phyloP scores from a whole-genome alignment of 2,329 filamentous ascomycete species.

The Fusarium sp. region DNA sequence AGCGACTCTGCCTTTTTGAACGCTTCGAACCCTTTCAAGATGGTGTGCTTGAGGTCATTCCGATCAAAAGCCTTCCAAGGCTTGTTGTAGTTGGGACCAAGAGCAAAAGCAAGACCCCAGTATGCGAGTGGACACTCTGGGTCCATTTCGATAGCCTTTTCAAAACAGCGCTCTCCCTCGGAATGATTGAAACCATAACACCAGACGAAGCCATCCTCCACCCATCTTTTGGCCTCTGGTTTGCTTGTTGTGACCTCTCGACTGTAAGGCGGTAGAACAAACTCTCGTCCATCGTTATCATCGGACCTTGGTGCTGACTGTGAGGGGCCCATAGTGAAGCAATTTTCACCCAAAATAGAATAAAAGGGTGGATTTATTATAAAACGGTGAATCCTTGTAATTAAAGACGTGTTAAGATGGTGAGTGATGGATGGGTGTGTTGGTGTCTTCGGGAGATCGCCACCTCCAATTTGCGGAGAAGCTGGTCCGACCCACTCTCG shows the following conservation, averaged over 20 bases:
- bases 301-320: constrained; percentile 16
- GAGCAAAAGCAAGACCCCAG: constrained; percentile 77
- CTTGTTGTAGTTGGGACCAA: constrained; percentile 82
- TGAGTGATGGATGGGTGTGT: constrained; percentile 5
- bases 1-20: constrained; percentile 36
- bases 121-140: constrained; percentile 71
- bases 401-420: not conserved
- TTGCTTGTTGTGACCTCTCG: constrained; percentile 68
- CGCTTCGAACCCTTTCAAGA: constrained; percentile 22
- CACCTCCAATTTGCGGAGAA: constrained; percentile 40
- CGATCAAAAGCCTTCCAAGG: constrained; percentile 67
- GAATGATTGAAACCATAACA: constrained; percentile 80
- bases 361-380: not conserved
- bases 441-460: constrained; percentile 31
- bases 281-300: constrained; percentile 30
- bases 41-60: constrained; percentile 43
- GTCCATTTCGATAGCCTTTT: constrained; percentile 68
- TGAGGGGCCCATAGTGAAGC: constrained; percentile 30
- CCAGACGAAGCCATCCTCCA: constrained; percentile 77
- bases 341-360: not conserved
- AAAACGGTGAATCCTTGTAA: not conserved
- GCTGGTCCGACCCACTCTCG: constrained; percentile 35
- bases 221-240: constrained; percentile 71
- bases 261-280: constrained; percentile 46
- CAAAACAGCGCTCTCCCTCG: constrained; percentile 74